Conservation (phyloP, 2,329 filamentous ascomycete genomes). For the Pseudopithomyces chartarum region DNA sequence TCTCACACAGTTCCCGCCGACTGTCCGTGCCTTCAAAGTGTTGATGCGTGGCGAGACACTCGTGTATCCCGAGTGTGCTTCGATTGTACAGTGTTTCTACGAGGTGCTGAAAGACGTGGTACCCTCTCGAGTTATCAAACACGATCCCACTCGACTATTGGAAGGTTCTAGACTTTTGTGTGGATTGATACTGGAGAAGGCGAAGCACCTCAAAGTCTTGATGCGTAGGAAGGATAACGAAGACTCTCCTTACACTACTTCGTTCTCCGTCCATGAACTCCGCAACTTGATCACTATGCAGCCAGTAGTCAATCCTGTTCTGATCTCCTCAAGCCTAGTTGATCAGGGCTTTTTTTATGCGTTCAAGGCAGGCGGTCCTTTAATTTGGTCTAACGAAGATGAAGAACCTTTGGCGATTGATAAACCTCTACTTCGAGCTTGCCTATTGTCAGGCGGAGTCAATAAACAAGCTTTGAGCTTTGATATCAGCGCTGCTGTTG, state of each 20-base stretch:
- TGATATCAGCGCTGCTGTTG: no score
- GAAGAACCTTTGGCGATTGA: no score
- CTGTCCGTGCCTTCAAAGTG: constrained; percentile 37
- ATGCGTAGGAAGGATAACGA: background rate
- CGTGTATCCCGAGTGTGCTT: constrained; percentile 12
- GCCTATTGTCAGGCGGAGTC: no score
- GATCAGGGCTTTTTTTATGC: no score
- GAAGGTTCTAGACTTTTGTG: constrained; percentile 43
- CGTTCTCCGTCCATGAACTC: constrained; percentile 32
- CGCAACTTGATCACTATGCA: constrained; percentile 35
- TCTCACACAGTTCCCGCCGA: constrained; percentile 39
- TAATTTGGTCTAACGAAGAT: no score
- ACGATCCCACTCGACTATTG: constrained; percentile 30
- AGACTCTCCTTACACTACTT: constrained; percentile 14
- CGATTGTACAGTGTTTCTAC: constrained; percentile 35
- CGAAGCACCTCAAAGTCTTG: constrained; percentile 24
- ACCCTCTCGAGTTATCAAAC: constrained; percentile 31
- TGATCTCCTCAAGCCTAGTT: constrained; percentile 21
- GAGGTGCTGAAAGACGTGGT: constrained; percentile 34
- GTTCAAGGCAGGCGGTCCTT: no score
- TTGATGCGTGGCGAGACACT: constrained; percentile 41
- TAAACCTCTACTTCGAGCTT: no score
- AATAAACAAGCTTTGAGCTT: no score
- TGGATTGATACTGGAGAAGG: constrained; percentile 44
- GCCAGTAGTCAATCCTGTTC: constrained; percentile 28